These are phyloP conservation scores for Arabis hirsuta DNA, from an alignment of 345 rosid species.

Conservation along the genomic window DNA sequence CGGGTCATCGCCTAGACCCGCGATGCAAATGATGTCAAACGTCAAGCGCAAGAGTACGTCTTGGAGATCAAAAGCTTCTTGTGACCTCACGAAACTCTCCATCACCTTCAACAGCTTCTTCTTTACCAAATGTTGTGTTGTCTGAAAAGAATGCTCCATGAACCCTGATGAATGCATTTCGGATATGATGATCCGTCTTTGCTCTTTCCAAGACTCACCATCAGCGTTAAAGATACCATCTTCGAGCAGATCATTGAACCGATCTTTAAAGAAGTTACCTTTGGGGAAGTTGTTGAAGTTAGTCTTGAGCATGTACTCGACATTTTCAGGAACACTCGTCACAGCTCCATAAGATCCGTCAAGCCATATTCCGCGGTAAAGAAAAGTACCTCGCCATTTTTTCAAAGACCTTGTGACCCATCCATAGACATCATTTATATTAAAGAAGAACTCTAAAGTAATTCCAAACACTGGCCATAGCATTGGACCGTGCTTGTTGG, in stretches of 20 bases:
- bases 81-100: conserved; percentile 44
- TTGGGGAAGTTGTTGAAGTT: conserved; percentile 75
- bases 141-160: conserved; percentile 46
- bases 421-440: conserved; percentile 45
- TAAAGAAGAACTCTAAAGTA: conserved; percentile 47
- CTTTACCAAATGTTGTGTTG: conserved; percentile 53
- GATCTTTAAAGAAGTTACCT: conserved; percentile 58
- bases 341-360: conserved; percentile 57
- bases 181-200: conserved; percentile 57
- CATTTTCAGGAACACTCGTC: conserved; percentile 59
- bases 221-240: conserved; percentile 75
- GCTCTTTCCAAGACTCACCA: conserved; percentile 60
- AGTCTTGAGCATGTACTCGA: conserved; percentile 69
- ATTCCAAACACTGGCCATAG: conserved; percentile 73
- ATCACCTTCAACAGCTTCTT: conserved; percentile 60
- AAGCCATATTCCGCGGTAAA: conserved; percentile 59
- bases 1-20: conserved; percentile 71
- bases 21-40: conserved; percentile 67
- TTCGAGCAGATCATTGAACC: conserved; percentile 71
- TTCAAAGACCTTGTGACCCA: conserved; percentile 55
- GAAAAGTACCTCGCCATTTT: conserved; percentile 56
- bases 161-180: conserved; percentile 55
- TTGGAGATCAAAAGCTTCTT: conserved; percentile 56
- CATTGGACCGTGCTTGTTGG: conserved; percentile 57
- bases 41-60: conserved; percentile 64